Evolutionary conservation across 108 stramenopile genomes (phyloP), one percentile per base, ranked within the genome.

Genomic region (Nitzschia putrida): DNA sequence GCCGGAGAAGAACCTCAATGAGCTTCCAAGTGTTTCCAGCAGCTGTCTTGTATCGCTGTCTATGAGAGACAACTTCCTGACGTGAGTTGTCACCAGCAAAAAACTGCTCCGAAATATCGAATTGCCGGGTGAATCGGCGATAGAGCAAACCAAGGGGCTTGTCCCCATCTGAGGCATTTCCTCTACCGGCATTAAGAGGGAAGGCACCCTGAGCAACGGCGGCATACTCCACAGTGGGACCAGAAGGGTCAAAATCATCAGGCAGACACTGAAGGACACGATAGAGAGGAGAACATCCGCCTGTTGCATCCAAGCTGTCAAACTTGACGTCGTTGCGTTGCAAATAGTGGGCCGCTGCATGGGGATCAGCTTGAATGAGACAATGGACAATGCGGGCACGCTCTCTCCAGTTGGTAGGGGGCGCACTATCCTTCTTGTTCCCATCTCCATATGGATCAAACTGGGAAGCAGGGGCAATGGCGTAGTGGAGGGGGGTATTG

Each of bases 1-100:
- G 83, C 40, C 78, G 56, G 53, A 93, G 58, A 14, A 94, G 66
- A 20, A 81, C 40, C 57, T 90, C 87, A 64, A 94, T 89, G 22
- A 91, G 80, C 56, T 90, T 89, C 79, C 90, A 91, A 0, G 92
- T 91, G 80, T 94, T 91, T 1, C 87, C 87, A 9, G 92, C 92
- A 16, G 89, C 85, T 57, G 78, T 83, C 65, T 91, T 91, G 74
- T 88, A 94, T 39, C 65, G 57, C 22, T 78, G 74, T 12, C 92
- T 81, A 78, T 94, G 89, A 11, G 74, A 68, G 10, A 94, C 82
- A 9, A 94, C 92, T 72, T 91, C 87, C 0, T 66, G 76, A 24
- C 88, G 83, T n/a, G 82, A 83, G 69, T 94, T 94, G 64, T 94
- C 92, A n/a, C 92, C 92, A 18, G 85, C 72, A 66, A 94, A 94